Base-by-base conservation (phyloP, 352 stramenopile species). In the Phytophthora megakarya region DNA sequence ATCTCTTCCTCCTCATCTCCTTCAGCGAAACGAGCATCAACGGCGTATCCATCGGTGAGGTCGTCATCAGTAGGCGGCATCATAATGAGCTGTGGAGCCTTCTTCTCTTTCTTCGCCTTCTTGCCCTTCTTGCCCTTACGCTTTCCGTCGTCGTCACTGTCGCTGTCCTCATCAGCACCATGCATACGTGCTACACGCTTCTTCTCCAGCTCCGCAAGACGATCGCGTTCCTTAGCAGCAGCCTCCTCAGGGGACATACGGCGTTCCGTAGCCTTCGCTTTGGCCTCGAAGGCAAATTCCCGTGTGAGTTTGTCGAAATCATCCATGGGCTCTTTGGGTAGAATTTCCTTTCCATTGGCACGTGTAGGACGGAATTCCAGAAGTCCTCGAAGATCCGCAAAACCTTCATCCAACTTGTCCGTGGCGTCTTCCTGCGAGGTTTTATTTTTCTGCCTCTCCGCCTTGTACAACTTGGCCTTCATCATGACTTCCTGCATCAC, bases 101-200 rank as follows among this genome's bases (percentile, higher is more conserved):
- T 81, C 50, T 79, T 70, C 65, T 85, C 80, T 38, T 51, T 66
- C 38, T 79, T 80, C 6, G 48, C 61, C 49, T 78, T 77, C 70
- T 84, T 86, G 44, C 66, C 73, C 30, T 78, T 73, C 43, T 72
- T 76, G 8, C 65, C 71, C 68, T 86, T 91, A 18, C 83, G 75
- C 23, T 70, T 73, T 22, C 53, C 67, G 3, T 54, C 58, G 10
- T 79, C 75, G 0, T 81, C 76, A 7, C 84, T 76, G 28, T 96
- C 90, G 35, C 89, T 82, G 15, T 85, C 77, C 9, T 73, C 72
- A 4, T 90, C 81, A 45, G 97, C 92, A n/a, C 94, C 94, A 57
- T 96, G 92, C 96, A 99, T 99, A 44, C 96, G 82, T 5, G 90
- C 92, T 19, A 98, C 61, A n/a, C 96, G 88, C 65, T 95, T 90